A percentile compares a stretch with the other conserved stretches of the same genome.
Evolutionary conservation across 805 yeast species (phyloP).

Genomic region (Scheffersomyces ergatensis): DNA sequence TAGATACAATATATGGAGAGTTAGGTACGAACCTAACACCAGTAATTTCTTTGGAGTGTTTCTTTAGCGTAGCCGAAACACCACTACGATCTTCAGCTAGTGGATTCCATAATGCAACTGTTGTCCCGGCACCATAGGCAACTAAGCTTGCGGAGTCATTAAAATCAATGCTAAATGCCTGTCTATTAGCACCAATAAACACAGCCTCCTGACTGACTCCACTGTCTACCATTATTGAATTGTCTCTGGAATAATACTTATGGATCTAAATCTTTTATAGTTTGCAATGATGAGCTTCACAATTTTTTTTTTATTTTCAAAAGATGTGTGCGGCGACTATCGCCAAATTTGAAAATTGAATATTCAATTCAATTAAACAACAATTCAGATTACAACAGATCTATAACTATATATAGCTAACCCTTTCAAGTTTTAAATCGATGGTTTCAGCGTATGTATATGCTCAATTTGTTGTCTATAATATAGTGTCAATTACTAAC

Average conservation of each 20-base stretch:
- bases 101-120: constrained; percentile 72
- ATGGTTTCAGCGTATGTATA: constrained; percentile 40
- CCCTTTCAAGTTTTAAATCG: no score
- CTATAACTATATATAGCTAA: no score
- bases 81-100: constrained; percentile 41
- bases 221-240: not conserved
- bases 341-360: no score
- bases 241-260: not conserved
- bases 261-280: no score
- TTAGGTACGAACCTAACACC: constrained; percentile 54
- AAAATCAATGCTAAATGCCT: constrained; percentile 57
- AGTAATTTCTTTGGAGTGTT: constrained; percentile 62
- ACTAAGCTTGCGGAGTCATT: constrained; percentile 35
- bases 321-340: not conserved
- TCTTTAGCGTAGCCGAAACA: constrained; percentile 54
- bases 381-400: no score
- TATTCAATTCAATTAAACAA: no score
- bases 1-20: constrained; percentile 50
- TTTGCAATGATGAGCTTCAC: constrained; percentile 2
- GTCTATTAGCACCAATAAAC: constrained; percentile 72
- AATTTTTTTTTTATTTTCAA: not conserved
- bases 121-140: constrained; percentile 71
- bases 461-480: not conserved
- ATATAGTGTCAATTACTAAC: not conserved
- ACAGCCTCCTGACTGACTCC: constrained; percentile 46